phyloP scores from a whole-genome alignment of 805 yeast species.

The Brettanomyces anomalus region DNA sequence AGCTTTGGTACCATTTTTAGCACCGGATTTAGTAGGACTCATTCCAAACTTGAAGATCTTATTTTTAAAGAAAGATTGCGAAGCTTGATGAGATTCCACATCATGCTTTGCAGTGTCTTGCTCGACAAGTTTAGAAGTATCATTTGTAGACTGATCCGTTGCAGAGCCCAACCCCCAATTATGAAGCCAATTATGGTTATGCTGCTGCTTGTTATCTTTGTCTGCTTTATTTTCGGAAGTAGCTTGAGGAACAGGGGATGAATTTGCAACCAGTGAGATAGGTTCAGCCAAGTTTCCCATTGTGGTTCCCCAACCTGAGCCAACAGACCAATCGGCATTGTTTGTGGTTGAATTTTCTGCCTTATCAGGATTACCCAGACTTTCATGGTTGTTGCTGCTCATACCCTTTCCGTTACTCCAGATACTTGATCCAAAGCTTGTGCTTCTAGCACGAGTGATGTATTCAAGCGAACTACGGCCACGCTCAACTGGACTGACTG shows the following conservation, averaged over 20 bases:
- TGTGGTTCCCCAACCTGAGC: neutral
- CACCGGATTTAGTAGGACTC: slow-evolving; percentile 22
- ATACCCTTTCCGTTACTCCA: slow-evolving; percentile 20
- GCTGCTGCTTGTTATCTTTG: slow-evolving; percentile 2
- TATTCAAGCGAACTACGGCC: neutral
- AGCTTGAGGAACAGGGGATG: neutral
- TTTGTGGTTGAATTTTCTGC: neutral
- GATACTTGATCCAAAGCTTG: slow-evolving; percentile 28
- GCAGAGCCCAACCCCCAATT: slow-evolving; percentile 1
- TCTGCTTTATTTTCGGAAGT: neutral
- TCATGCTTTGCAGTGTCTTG: slow-evolving; percentile 3
- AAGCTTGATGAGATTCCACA: slow-evolving; percentile 13
- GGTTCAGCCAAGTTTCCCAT: neutral
- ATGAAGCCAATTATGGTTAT: slow-evolving; percentile 1
- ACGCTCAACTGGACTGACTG: neutral
- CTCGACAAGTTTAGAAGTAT: neutral
- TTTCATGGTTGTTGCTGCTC: neutral
- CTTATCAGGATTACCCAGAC: too few relatives aligned
- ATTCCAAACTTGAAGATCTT: slow-evolving; percentile 29
- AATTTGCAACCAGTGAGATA: neutral
- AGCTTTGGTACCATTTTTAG: slow-evolving; percentile 17
- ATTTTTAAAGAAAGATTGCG: slow-evolving; percentile 30
- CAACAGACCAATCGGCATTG: neutral
- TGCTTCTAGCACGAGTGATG: slow-evolving; percentile 23
- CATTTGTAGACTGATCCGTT: slow-evolving; percentile 4